Evolutionary conservation across 331 rosid species (phyloP), one percentile per base, ranked within the genome.

Genomic region (Dryas integrifolia): DNA sequence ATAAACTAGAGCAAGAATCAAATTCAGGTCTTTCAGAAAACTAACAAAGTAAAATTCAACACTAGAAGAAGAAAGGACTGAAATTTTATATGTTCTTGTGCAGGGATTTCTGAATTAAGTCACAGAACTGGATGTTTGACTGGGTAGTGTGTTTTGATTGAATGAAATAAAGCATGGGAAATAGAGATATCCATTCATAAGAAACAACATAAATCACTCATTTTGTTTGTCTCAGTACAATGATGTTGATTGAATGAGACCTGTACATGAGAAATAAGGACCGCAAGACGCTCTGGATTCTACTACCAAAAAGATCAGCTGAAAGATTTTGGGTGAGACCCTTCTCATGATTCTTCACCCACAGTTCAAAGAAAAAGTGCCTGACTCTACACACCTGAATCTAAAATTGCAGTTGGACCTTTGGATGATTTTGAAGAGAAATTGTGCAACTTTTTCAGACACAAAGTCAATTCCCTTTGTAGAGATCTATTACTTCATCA

Each of bases 391-490:
- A 58, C 24, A 49, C 21, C 49, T 73, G 41, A 62, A 58, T 57
- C 65, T 12, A 6, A 55, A 21, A 40, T 55, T 56, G 7, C 38
- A 46, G 63, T n/a, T 61, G 51, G 63, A 62, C 57, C n/a, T 24
- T 38, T 9, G 47, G 45, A 71, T 45, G 47, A 40, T 38, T 45
- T 55, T 47, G 58, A 50, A 63, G 10, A 63, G 11, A 39, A 62
- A 56, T 43, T 72, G 14, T 2, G 49, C 16, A 16, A 55, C 55
- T 18, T 68, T 74, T 70, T 73, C 52, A 3, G 78, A 74, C 64
- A 77, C 72, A 56, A 70, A 83, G 84, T 63, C 80, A 60, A 57
- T 77, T 80, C 58, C 70, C 81, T 84, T 73, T 65, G 76, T 70
- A 65, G 49, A 74, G 57, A 24, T 65, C 35, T 30, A 68, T 58